A percentile compares a stretch with the other conserved stretches of the same genome.
These are phyloP conservation scores for Pyricularia pennisetigena DNA, from an alignment of 2,329 filamentous ascomycete species.

Conservation along the genomic window DNA sequence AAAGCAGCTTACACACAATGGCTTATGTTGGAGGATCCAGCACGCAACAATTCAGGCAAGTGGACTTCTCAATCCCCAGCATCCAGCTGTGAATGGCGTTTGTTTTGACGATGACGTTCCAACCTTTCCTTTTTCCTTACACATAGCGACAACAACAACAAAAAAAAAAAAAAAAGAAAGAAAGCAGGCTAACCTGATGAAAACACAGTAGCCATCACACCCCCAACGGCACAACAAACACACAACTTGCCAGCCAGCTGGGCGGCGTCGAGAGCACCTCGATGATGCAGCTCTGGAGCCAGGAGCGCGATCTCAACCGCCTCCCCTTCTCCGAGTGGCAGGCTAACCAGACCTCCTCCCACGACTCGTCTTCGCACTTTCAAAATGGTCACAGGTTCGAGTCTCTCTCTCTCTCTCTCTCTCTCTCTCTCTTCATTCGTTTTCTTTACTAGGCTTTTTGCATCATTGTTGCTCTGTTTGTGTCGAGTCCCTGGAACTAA, in stretches of 20 bases:
- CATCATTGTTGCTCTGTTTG: no score
- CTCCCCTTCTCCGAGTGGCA: constrained; percentile 15
- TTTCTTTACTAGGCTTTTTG: no score
- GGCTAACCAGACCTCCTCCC: neutral
- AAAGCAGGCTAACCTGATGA: neutral
- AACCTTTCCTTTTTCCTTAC: no score
- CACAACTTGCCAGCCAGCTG: neutral
- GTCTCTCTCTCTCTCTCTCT: neutral
- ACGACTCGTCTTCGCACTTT: neutral
- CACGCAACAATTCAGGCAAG: neutral
- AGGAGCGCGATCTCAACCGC: constrained; percentile 12
- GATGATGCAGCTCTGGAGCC: constrained; percentile 15
- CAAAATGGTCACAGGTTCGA: neutral
- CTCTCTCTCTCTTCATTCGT: neutral
- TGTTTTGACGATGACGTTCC: no score
- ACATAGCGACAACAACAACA: no score
- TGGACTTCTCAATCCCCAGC: neutral
- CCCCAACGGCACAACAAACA: neutral
- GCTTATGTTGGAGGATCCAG: neutral
- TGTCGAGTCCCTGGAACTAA: no score
- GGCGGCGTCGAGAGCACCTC: neutral
- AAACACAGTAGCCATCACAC: neutral
- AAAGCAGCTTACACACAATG: neutral
- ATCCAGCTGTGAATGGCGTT: no score
- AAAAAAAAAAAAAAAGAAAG: no score